Base-by-base conservation (phyloP, 2,329 filamentous ascomycete species). In the Paraconiothyrium brasiliense region DNA sequence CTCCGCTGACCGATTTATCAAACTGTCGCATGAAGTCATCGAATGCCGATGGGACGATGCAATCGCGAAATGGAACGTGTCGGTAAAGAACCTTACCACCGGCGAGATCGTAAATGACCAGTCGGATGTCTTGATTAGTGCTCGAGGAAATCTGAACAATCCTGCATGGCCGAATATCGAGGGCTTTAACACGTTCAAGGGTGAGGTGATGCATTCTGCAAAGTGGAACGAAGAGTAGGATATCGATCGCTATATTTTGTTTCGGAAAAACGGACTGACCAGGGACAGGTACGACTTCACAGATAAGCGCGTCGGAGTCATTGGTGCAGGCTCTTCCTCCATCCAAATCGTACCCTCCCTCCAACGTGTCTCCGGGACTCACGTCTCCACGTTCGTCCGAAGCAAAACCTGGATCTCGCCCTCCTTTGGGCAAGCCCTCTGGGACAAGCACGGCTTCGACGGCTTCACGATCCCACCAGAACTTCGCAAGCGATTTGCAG, bases 301-400 rank as follows among this genome's bases (percentile, higher is more conserved):
- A 4, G 67, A 72, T 49, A 78, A 78, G 57, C 67, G 71, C n/a
- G 64, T 78, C 24, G 76, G 70, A 3, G 73, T 78, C 2, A 77
- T 78, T 30, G 76, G 76, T 5, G 71, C 72, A 9, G 75, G 76
- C 20, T 71, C 74, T 37, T 78, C 76, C 14, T 78, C 79, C 0
- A 82, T 81, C 20, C 78, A 80, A 52, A 80, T 80, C 22, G 76
- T 82, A 3, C 73, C 76, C 2, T 73, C 73, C 2, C 73, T 83
- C 2, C 81, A 79, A 67, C 71, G 71, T 8, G 44, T 78, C 14
- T 52, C 71, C 5, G 72, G 70, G 6, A 75, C 75, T 0, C 69
- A 76, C 13, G 62, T 76, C 8, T 67, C 65, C 20, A 71, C 68
- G n/a, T 78, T 77, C 58, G 71, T 71, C 14, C 70, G 76, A 30